Evolutionary conservation across 2,329 filamentous ascomycete species (phyloP), one percentile per base, ranked within the genome.

Genomic region (Fusarium fracticaudum): DNA sequence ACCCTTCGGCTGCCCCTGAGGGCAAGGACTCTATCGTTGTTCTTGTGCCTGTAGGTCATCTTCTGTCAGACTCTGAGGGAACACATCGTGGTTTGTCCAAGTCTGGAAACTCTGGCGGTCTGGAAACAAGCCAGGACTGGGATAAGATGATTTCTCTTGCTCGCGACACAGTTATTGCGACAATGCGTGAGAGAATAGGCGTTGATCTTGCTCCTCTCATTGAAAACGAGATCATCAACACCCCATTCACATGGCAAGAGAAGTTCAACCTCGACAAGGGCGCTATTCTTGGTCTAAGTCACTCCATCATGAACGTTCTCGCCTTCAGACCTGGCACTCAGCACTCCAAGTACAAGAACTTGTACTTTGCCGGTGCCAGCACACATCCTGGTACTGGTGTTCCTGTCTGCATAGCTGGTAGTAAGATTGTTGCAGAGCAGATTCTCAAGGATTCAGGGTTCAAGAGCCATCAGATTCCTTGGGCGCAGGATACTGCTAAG

Each of bases 371-470:
- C 0, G 92, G 92, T 40, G 92, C 92, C 3, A 92, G 90, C 77
- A 93, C 92, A 26, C 92, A 95, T 83, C 92, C 93, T 0, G 93
- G 93, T 4, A 94, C 92, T 0, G 92, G 92, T 1, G 92, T 94
- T 26, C 93, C 93, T 7, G 93, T 94, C 64, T 91, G 91, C 33
- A 83, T 94, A 15, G 92, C 92, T 0, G 92, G 92, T 0, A 89
- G 90, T 14, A 92, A 90, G 80, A 86, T 94, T 64, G 85, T 84
- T 17, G 75, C 82, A 2, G 84, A 86, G 74, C 84, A 87, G 79
- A 82, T 86, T 24, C 76, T 86, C 3, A 45, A 31, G 17, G 59
- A 72, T 2, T 60, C 50, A 0, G 71, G 71, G 0, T 55, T 64
- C 14, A 55, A 67, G 44, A 67, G 35, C 1, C 24, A 60, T 8